Base-by-base conservation (phyloP, 164 flowering plant species). In the Taxillus chinensis region DNA sequence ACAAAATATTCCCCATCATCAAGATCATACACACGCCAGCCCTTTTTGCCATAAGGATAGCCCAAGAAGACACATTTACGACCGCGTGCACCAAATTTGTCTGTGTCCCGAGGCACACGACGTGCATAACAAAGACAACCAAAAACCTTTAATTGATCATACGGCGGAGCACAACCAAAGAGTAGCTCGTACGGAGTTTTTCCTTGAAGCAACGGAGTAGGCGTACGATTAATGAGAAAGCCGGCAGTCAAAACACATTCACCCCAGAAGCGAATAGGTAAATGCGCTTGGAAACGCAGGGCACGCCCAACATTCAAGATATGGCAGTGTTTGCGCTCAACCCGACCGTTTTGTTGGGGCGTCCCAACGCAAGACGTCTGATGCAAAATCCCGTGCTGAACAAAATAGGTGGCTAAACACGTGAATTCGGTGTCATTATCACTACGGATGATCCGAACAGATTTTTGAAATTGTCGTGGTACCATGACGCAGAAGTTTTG, bases 41-140 rank as follows among this genome's bases (percentile, higher is more conserved):
- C 56, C 8, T 62, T 62, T 41, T 62, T 0, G 11, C 56, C 64
- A 62, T 62, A 49, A 37, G 64, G 64, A 46, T 40, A 8, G 8
- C 5, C 2, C 45, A 16, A 3, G 56, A 27, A 27, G 27, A 27
- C 27, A 27, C 27, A 27, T 27, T 27, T 27, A 2, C 27, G 27
- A 27, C 27, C 53, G 2, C 64, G 55, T 5, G 64, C 43, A 52
- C 50, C 64, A 62, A 62, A 62, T 50, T 62, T 62, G 9, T 14
- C 16, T 37, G 17, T 55, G 5, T 62, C 13, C 37, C 27, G 64
- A 9, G 64, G 41, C 40, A 49, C 41, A 39, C 56, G 56, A 10
- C 43, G 57, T 12, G 17, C 60, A 45, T 42, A 64, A 55, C 67
- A 64, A 11, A 55, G 13, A 45, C 61, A 64, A 12, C 67, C 67